phyloP scores from a whole-genome alignment of 2,329 filamentous ascomycete species.

The Claviceps sorghi region DNA sequence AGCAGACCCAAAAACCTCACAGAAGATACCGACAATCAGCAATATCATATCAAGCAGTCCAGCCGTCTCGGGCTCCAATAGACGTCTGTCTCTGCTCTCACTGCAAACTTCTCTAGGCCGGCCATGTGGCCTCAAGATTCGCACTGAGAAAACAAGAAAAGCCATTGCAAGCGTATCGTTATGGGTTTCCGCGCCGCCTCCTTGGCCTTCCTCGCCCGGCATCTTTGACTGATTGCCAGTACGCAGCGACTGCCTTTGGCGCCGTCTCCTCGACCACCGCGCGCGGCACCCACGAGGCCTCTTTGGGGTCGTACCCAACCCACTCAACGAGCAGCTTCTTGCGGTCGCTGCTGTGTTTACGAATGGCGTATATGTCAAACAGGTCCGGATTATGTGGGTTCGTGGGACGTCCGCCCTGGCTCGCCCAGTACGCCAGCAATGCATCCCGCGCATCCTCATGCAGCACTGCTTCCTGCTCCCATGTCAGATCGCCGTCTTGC shows the following conservation, averaged over 20 bases:
- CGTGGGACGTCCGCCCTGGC: conserved; percentile 16
- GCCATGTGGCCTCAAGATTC: background rate
- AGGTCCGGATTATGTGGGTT: conserved; percentile 18
- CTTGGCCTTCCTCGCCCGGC: background rate
- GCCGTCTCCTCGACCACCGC: conserved; percentile 14
- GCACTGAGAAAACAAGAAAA: background rate
- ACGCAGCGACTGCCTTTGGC: conserved; percentile 14
- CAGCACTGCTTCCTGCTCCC: conserved; percentile 20
- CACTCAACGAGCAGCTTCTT: conserved; percentile 21
- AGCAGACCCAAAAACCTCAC: background rate
- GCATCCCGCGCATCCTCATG: conserved; percentile 18
- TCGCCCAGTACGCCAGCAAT: conserved; percentile 20
- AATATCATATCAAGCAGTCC: background rate
- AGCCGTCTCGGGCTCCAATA: background rate
- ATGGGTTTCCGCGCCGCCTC: background rate
- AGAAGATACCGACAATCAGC: background rate
- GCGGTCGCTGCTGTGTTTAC: conserved; percentile 16
- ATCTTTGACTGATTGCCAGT: conserved; percentile 10
- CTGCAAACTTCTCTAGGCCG: background rate
- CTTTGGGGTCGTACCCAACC: conserved; percentile 18
- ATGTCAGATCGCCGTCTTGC: conserved; percentile 16
- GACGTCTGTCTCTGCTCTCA: background rate
- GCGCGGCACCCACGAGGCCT: conserved; percentile 18
- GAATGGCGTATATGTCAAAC: conserved; percentile 20
- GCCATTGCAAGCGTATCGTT: background rate